Evolutionary conservation across 257 asterid species (phyloP).

Genomic region (Paraleonurus japonicus): DNA sequence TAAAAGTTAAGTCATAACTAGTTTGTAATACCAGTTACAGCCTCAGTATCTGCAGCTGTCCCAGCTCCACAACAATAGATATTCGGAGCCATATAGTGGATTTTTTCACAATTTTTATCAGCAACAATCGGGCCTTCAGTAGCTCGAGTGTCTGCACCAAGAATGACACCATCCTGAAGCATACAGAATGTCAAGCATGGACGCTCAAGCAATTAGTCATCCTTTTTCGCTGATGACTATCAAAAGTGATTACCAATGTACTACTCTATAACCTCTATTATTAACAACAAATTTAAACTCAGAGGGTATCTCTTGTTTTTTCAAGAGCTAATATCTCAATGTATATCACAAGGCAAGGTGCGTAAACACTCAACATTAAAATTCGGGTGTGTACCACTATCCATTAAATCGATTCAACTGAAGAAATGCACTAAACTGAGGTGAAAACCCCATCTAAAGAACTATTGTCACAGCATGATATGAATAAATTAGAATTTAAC

Average conservation of each 20-base stretch:
- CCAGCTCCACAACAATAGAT: constrained; percentile 68
- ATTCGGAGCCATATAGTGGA: constrained; percentile 80
- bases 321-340: background rate
- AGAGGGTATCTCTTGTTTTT: background rate
- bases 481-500: background rate
- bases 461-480: background rate
- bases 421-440: background rate
- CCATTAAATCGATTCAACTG: background rate
- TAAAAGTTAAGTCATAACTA: constrained; percentile 6
- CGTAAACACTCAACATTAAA: background rate
- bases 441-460: background rate
- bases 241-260: background rate
- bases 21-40: constrained; percentile 67
- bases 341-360: background rate
- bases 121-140: constrained; percentile 99
- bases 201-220: constrained; percentile 5
- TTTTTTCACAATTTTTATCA: constrained; percentile 96
- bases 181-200: constrained; percentile 22
- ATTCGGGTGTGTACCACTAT: background rate
- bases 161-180: constrained; percentile 89
- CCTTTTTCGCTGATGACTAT: background rate
- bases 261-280: background rate
- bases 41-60: constrained; percentile 97
- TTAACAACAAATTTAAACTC: background rate
- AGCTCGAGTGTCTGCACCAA: constrained; percentile 98